A percentile compares a stretch with the other conserved stretches of the same genome.
These are phyloP conservation scores for Epichloe typhina DNA, from an alignment of 2,329 filamentous ascomycete genomes.

Conservation along the genomic window DNA sequence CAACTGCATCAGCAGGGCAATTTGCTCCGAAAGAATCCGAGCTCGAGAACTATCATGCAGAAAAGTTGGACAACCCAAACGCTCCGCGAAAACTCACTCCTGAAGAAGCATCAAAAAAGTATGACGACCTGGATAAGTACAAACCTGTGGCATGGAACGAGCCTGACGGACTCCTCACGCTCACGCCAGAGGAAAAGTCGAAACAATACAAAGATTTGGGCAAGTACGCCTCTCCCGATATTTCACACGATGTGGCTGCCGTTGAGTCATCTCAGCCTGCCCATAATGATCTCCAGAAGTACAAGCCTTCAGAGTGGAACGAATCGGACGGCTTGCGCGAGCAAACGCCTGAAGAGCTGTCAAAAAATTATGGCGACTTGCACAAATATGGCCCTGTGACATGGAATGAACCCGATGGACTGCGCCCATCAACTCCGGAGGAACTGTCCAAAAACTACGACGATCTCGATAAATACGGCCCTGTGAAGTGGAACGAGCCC, in stretches of 20 bases:
- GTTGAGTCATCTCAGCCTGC: constrained; percentile 11
- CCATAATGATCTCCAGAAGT: constrained; percentile 29
- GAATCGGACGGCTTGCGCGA: constrained; percentile 26
- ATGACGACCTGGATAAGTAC: constrained; percentile 29
- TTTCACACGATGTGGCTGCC: constrained; percentile 14
- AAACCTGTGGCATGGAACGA: constrained; percentile 18
- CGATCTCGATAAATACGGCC: constrained; percentile 22
- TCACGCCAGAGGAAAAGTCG: constrained; percentile 17
- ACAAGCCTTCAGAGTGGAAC: constrained; percentile 24
- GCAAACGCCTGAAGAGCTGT: constrained; percentile 20
- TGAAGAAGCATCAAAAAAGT: constrained; percentile 23
- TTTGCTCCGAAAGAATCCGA: constrained; percentile 13
- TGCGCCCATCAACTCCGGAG: constrained; percentile 17
- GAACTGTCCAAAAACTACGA: constrained; percentile 28
- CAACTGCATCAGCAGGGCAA: constrained; percentile 36
- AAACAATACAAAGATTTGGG: constrained; percentile 23
- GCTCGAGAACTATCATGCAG: constrained; percentile 20
- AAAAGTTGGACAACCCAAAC: constrained; percentile 16
- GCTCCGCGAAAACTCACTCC: constrained; percentile 14
- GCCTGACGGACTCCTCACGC: constrained; percentile 16
- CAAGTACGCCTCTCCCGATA: constrained; percentile 20
- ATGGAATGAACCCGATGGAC: constrained; percentile 25
- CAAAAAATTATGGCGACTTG: constrained; percentile 27
- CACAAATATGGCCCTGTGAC: constrained; percentile 21
- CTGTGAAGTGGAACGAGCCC: constrained; percentile 18